Base-by-base conservation (phyloP, 768 basidiomycete species). In the Scleroderma bovista region DNA sequence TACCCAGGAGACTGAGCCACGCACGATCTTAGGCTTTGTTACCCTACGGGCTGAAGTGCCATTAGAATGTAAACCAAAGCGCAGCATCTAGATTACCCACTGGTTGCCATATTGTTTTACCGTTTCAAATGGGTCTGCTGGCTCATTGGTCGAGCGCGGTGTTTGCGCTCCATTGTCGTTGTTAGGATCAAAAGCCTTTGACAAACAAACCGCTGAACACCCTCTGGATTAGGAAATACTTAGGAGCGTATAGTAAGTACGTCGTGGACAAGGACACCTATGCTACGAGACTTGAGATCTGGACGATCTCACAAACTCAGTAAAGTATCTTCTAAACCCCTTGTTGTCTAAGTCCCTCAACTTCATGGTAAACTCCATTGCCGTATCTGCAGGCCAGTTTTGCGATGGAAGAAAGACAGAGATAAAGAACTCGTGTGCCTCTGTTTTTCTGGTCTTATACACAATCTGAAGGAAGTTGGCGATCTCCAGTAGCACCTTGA, bases 401-500 rank as follows among this genome's bases (percentile, higher is more conserved):
- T 95, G 83, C 9, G 91, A 82, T 1, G 96, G 94, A 17, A 99
- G 78, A 69, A 91, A 92, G 24, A 83, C 79, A 46, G 73, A 74
- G 12, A 84, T 68, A 60, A 99, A 80, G 67, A 86, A 95, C 47
- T 85, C 79, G 63, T 86, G 80, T 0, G 87, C 87, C 71, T 98
- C 95, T 44, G 79, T 68, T 1, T 89, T 89, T 54, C 96, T 74
- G 12, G 81, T 83, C 62, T 81, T 84, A 56, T 81, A 79, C 8
- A 95, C 77, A 0, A 79, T 74, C 62, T 96, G 90, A 36, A 97
- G 71, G 42, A 98, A 77, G 58, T 80, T 84, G 41, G 88, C 87
- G 48, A 97, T 86, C 64, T 99, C 96, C 56, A 88, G 81, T 19
- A 97, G 72, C 47, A 94, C 86, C 93, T 97, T 55, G 29, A 58